Percentiles rank a stretch among this genome's conserved stretches.
These are phyloP conservation scores for Pestalotiopsis sp. DNA, from an alignment of 2,329 filamentous ascomycete species.

Conservation along the genomic window DNA sequence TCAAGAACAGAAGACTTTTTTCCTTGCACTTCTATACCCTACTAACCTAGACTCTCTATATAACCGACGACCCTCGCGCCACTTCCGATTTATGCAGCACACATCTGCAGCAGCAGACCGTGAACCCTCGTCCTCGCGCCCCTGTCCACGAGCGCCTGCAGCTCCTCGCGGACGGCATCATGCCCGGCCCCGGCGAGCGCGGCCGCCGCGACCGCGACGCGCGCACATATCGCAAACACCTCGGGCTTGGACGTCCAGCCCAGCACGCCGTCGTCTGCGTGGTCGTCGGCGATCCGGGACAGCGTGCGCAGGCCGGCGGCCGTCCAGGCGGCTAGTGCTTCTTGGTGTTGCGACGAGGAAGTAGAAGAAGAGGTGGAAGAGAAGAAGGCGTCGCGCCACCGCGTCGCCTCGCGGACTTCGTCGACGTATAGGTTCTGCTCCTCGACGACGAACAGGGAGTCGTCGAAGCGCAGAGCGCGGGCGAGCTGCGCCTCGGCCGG, in stretches of 20 bases:
- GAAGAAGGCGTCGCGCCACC: slow-evolving; percentile 64
- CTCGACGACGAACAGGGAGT: slow-evolving; percentile 81
- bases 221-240: slow-evolving; percentile 63
- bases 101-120: slow-evolving; percentile 30
- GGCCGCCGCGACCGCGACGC: slow-evolving; percentile 43
- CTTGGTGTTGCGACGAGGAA: background rate
- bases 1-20: background rate
- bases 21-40: background rate
- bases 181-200: slow-evolving; percentile 29
- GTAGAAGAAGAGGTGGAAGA: background rate
- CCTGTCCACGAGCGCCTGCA: slow-evolving; percentile 25
- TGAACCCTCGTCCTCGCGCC: slow-evolving; percentile 22
- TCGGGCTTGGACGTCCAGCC: slow-evolving; percentile 73
- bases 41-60: background rate
- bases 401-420: slow-evolving; percentile 70
- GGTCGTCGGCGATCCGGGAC: slow-evolving; percentile 23
- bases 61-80: too few relatives aligned
- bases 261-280: slow-evolving; percentile 61
- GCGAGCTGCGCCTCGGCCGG: slow-evolving; percentile 42
- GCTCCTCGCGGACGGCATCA: slow-evolving; percentile 18
- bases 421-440: slow-evolving; percentile 96
- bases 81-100: background rate
- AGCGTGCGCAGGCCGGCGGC: slow-evolving; percentile 50
- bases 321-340: slow-evolving; percentile 49
- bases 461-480: slow-evolving; percentile 55